Base-by-base conservation (phyloP, 768 basidiomycete species). In the Myochromella boudieri region DNA sequence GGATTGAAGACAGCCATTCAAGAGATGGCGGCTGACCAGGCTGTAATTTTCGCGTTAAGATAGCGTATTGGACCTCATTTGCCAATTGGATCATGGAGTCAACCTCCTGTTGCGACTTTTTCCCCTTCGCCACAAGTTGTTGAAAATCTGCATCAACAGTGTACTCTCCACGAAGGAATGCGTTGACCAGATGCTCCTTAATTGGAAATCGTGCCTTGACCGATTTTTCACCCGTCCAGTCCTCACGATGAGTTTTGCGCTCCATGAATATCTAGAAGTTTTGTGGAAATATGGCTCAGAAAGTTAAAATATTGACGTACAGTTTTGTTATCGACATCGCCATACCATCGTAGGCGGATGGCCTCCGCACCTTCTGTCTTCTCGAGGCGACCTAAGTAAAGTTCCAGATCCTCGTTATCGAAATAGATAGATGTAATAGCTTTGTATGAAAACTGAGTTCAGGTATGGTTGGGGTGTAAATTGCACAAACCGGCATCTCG, bases 321-420 rank as follows among this genome's bases (percentile, higher is more conserved):
- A 10, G 85, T 90, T 62, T 87, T 92, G 41, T 77, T 80, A 48
- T 82, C 76, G 46, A 82, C 81, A 61, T 92, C 94, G 9, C 97
- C 97, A 60, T 99, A 99, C 97, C 97, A 98, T 27, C 97, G 81
- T 50, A 99, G 70, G 37, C 97, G 91, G 48, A 99, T 80, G 12
- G 97, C 97, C 65, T 99, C 93, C 2, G 97, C 97, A 3, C 97
- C 97, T 69, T 98, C 97, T 0, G 94, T 97, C 77, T 99, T 99
- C 68, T 99, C 97, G 29, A 98, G 72, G 18, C 97, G 84, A 33
- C 97, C 97, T 10, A 99, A 85, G 59, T 99, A 99, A 4, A 99
- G 76, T 45, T 98, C 95, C 28, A 98, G 80, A 31, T 95, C 86
- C 60, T 95, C 90, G 58, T 97, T 94, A 61, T 97, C 95, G 53